Percentiles rank a stretch among this genome's conserved stretches.
phyloP scores from a whole-genome alignment of 768 basidiomycete species.

The Tephrocybe sp. region DNA sequence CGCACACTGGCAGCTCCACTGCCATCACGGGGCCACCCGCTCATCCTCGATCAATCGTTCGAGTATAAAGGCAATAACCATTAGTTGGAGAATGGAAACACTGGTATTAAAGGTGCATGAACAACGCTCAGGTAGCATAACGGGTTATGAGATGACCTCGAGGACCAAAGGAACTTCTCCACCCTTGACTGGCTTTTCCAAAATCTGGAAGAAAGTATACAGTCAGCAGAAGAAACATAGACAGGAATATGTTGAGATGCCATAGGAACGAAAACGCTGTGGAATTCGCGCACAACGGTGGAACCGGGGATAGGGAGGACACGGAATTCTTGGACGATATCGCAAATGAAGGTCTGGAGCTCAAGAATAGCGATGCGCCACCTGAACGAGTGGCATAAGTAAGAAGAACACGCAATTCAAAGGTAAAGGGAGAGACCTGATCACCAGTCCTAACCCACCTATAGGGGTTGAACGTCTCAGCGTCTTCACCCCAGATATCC shows the following conservation, averaged over 20 bases:
- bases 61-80: no score
- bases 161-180: slow-evolving; percentile 2
- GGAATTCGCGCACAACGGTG: slow-evolving; percentile 4
- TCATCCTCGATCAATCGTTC: no score
- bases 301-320: slow-evolving; percentile 5
- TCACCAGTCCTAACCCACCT: slow-evolving; percentile 2
- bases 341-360: slow-evolving; percentile 5
- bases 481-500: slow-evolving; percentile 8
- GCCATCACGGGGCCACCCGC: no score
- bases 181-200: not conserved
- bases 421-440: not conserved
- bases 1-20: no score
- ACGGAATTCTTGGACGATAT: slow-evolving; percentile 6
- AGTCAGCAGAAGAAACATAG: not conserved
- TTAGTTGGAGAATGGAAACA: no score
- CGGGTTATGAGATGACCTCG: not conserved
- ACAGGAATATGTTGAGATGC: not conserved
- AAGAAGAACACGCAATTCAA: no score
- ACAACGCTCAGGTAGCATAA: not conserved
- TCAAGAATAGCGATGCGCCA: slow-evolving; percentile 6
- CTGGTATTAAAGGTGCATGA: not conserved
- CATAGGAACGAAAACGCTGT: slow-evolving; percentile 5
- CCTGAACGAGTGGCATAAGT: no score
- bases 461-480: slow-evolving; percentile 7
- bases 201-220: not conserved